These are phyloP conservation scores for Eimeria acervulina DNA, from an alignment of 169 alveolate genomes.

Conservation along the genomic window DNA sequence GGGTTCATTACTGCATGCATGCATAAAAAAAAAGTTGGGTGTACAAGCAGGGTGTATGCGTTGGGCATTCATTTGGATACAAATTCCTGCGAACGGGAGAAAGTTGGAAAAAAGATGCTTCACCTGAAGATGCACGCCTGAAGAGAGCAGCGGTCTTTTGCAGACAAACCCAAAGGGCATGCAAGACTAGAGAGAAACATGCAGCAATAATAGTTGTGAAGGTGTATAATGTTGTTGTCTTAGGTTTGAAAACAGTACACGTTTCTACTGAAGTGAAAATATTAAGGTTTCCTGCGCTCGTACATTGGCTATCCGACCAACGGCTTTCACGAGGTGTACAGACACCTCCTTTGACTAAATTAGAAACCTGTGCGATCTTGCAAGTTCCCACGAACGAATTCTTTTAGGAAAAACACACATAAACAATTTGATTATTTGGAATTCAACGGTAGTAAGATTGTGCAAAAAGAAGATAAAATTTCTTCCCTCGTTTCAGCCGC, in stretches of 20 bases:
- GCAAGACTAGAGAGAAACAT: neutral
- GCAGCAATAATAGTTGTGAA: neutral
- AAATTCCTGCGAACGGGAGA: neutral
- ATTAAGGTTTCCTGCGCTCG: neutral
- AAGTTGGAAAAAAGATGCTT: neutral
- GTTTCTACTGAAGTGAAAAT: neutral
- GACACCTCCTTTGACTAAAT: neutral
- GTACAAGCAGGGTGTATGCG: neutral
- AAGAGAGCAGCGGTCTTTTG: neutral
- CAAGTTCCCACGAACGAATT: conserved; percentile 21
- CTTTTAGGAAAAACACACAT: neutral
- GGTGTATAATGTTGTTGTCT: neutral
- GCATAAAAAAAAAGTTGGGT: neutral
- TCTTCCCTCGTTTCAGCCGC: neutral
- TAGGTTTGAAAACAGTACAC: neutral
- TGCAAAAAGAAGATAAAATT: neutral
- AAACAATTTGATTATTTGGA: neutral
- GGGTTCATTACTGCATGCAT: neutral
- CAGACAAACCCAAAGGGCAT: too few relatives aligned
- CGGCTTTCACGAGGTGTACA: conserved; percentile 24
- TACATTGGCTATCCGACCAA: conserved; percentile 15
- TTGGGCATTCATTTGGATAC: neutral
- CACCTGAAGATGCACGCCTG: neutral
- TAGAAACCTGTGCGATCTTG: conserved; percentile 9
- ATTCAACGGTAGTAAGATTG: neutral